Evolutionary conservation across 2,329 filamentous ascomycete species (phyloP).

Genomic region (Cyphellophora attinorum): DNA sequence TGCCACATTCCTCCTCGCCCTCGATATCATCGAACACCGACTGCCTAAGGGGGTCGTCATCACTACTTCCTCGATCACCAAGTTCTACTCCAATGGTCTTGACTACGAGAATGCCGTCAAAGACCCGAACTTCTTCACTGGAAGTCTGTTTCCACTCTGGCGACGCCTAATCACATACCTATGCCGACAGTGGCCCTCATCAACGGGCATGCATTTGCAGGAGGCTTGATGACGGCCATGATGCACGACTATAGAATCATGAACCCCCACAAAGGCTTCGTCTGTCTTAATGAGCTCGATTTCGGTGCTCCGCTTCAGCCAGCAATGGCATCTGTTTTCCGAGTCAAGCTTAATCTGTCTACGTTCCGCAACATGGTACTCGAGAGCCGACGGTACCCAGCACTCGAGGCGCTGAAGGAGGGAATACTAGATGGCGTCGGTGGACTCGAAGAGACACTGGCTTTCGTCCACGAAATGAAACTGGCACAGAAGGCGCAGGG

Average conservation of each 20-base stretch:
- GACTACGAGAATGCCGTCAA: constrained; percentile 59
- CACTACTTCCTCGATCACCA: constrained; percentile 64
- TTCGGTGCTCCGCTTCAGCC: constrained; percentile 67
- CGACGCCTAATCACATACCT: constrained; percentile 56
- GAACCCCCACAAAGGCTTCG: constrained; percentile 59
- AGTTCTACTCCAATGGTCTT: constrained; percentile 75
- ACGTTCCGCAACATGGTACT: constrained; percentile 58
- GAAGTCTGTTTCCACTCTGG: constrained; percentile 56
- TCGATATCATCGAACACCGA: constrained; percentile 64
- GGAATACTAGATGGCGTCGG: constrained; percentile 63
- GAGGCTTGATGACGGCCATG: constrained; percentile 71
- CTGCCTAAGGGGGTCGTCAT: constrained; percentile 64
- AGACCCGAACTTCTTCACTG: constrained; percentile 52
- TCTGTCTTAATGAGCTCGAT: constrained; percentile 74
- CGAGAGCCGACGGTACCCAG: constrained; percentile 62
- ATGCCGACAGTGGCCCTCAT: constrained; percentile 75
- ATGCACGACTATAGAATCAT: constrained; percentile 77
- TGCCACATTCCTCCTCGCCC: constrained; percentile 56
- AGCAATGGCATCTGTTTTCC: constrained; percentile 66
- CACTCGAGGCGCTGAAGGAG: constrained; percentile 50
- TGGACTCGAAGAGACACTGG: constrained; percentile 53
- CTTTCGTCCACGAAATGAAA: constrained; percentile 49
- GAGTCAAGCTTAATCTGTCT: constrained; percentile 51
- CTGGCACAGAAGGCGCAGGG: constrained; percentile 53
- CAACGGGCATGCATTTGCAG: constrained; percentile 74